Conservation (phyloP, 306 rosid genomes). For the Begonia peltatifolia region DNA sequence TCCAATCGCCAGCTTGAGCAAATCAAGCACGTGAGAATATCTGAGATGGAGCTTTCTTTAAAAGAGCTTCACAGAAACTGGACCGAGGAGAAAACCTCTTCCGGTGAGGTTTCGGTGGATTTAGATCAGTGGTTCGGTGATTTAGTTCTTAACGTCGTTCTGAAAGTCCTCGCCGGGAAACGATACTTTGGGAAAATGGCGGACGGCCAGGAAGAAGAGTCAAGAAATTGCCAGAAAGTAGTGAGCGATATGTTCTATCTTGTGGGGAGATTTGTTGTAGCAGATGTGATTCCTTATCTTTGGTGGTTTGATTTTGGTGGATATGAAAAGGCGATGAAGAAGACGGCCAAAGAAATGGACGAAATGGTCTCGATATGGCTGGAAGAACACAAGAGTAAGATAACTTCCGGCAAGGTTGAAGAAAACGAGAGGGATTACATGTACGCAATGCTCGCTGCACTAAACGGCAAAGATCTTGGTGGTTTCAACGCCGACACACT, state of each 20-base stretch:
- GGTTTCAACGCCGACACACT: constrained; percentile 23
- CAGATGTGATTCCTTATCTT: constrained; percentile 23
- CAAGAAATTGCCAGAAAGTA: constrained; percentile 2
- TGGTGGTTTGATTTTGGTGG: constrained; percentile 27
- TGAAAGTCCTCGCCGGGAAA: constrained; percentile 23
- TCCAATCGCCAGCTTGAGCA: constrained; percentile 21
- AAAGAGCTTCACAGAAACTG: constrained; percentile 10
- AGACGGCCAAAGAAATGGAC: constrained; percentile 14
- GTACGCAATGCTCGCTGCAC: constrained; percentile 15
- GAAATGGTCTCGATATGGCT: constrained; percentile 12
- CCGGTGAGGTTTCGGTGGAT: constrained; percentile 6
- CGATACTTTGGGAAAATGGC: not conserved
- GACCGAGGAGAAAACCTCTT: not conserved
- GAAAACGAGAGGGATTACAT: constrained; percentile 25
- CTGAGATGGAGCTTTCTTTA: constrained; percentile 14
- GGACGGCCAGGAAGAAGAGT: not conserved
- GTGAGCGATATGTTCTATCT: constrained; percentile 14
- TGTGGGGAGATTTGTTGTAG: constrained; percentile 11
- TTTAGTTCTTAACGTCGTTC: constrained; percentile 20
- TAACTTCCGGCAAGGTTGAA: not conserved
- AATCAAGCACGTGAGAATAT: constrained; percentile 11
- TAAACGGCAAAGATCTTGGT: constrained; percentile 8
- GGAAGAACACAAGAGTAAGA: constrained; percentile 2
- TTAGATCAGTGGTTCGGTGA: constrained; percentile 29
- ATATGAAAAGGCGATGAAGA: constrained; percentile 20